These are phyloP conservation scores for Eucalyptus pumila DNA, from an alignment of 345 rosid species.

Conservation along the genomic window DNA sequence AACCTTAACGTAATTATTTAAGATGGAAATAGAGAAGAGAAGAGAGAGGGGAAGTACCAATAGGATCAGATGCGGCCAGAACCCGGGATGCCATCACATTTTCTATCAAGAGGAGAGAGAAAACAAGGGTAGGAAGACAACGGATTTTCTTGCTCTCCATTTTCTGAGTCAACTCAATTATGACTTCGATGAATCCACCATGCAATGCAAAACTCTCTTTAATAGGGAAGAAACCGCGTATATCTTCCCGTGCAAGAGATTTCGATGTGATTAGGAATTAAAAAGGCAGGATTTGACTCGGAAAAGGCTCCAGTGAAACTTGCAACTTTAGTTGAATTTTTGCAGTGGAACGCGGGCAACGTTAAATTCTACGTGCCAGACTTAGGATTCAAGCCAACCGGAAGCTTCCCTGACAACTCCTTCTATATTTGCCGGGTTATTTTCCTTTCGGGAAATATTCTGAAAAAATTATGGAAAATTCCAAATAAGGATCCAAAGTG, in stretches of 20 bases:
- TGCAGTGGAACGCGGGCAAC: not conserved
- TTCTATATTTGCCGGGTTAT: not conserved
- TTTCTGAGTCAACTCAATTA: not conserved
- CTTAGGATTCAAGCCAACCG: not conserved
- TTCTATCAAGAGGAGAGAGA: not conserved
- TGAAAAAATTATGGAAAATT: too few relatives aligned
- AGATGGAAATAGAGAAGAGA: accelerated
- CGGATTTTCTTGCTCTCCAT: not conserved
- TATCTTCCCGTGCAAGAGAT: not conserved
- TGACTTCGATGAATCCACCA: not conserved
- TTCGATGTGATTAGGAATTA: not conserved
- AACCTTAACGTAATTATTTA: too few relatives aligned
- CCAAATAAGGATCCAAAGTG: too few relatives aligned
- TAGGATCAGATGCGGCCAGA: not conserved
- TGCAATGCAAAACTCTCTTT: not conserved
- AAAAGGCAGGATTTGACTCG: not conserved
- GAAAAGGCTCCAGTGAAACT: not conserved
- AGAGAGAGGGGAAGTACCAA: not conserved
- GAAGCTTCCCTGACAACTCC: not conserved
- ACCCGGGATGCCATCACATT: not conserved
- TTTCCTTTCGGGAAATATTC: not conserved
- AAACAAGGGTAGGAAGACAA: not conserved
- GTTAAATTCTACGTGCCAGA: not conserved
- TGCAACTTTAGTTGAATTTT: not conserved
- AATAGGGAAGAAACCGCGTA: not conserved